Evolutionary conservation across 2,329 filamentous ascomycete genomes (phyloP).

Genomic region (Chrysoporthe deuterocubensis): DNA sequence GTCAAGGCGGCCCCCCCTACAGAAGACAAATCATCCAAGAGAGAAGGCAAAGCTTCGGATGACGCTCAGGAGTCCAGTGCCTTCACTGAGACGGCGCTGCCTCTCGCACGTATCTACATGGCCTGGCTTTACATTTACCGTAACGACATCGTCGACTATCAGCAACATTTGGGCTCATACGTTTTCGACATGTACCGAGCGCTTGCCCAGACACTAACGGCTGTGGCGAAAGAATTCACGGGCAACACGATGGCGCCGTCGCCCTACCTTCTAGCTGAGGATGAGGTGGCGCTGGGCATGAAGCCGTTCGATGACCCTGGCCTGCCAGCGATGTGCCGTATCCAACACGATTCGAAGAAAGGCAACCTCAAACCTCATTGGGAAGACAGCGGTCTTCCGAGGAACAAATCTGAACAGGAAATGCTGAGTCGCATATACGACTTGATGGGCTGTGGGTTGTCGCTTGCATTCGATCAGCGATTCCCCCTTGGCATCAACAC

Average conservation of each 20-base stretch:
- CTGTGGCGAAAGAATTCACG: conserved; percentile 52
- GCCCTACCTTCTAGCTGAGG: conserved; percentile 57
- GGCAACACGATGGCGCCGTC: conserved; percentile 43
- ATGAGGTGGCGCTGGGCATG: conserved; percentile 51
- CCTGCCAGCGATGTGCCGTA: conserved; percentile 46
- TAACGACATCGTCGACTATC: conserved; percentile 50
- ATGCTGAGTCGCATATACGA: conserved; percentile 26
- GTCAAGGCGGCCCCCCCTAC: conserved; percentile 48
- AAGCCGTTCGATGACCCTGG: conserved; percentile 45
- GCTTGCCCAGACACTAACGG: conserved; percentile 51
- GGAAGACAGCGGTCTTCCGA: conserved; percentile 30
- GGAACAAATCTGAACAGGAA: conserved; percentile 18
- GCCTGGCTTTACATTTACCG: conserved; percentile 57
- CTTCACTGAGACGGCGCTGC: conserved; percentile 49
- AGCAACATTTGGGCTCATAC: conserved; percentile 49
- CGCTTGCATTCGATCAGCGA: conserved; percentile 21
- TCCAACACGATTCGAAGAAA: conserved; percentile 38
- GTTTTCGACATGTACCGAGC: conserved; percentile 52
- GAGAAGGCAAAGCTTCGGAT: conserved; percentile 33
- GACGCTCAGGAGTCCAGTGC: conserved; percentile 40
- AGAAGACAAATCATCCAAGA: conserved; percentile 36
- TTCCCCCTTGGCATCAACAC: conserved; percentile 22
- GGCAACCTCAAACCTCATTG: conserved; percentile 34
- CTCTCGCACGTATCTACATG: conserved; percentile 56
- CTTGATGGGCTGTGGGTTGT: conserved; percentile 24